phyloP scores from a whole-genome alignment of 2,329 filamentous ascomycete species.

The Xylaria sp. region DNA sequence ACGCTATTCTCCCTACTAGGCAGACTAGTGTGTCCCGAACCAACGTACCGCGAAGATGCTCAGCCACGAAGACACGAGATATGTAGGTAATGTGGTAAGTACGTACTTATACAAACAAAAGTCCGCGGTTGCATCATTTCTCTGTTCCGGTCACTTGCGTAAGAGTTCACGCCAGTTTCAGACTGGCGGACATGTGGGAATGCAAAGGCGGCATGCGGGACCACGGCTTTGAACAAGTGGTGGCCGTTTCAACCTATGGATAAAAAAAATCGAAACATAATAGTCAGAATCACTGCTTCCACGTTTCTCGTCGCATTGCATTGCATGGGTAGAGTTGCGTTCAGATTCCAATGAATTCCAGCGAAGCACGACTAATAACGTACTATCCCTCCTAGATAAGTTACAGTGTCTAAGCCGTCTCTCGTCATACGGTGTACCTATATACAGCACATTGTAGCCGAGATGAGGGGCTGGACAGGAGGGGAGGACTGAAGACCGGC shows the following conservation, averaged over 20 bases:
- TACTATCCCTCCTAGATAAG: not conserved
- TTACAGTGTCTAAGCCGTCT: not conserved
- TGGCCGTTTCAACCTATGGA: conserved; percentile 14
- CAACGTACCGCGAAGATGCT: not conserved
- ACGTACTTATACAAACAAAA: no score
- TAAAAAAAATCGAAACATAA: not conserved
- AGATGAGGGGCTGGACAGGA: conserved; percentile 2
- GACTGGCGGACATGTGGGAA: not conserved
- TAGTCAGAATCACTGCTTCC: conserved; percentile 12
- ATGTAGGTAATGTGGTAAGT: no score
- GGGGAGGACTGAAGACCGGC: not conserved
- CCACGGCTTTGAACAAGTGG: conserved; percentile 13
- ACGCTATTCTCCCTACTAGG: no score
- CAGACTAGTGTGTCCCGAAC: no score
- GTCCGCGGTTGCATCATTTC: conserved; percentile 11
- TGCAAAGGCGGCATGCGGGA: not conserved
- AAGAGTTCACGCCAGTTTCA: not conserved
- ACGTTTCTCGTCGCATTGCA: conserved; percentile 26
- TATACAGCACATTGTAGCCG: not conserved
- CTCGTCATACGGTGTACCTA: conserved; percentile 7
- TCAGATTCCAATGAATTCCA: conserved; percentile 25
- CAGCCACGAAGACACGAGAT: conserved; percentile 17
- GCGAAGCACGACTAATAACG: not conserved
- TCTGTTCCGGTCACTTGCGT: not conserved
- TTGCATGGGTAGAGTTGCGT: conserved; percentile 19